Evolutionary conservation across 129 eudicot genomes (phyloP).

Genomic region (Oenanthe sinensis): DNA sequence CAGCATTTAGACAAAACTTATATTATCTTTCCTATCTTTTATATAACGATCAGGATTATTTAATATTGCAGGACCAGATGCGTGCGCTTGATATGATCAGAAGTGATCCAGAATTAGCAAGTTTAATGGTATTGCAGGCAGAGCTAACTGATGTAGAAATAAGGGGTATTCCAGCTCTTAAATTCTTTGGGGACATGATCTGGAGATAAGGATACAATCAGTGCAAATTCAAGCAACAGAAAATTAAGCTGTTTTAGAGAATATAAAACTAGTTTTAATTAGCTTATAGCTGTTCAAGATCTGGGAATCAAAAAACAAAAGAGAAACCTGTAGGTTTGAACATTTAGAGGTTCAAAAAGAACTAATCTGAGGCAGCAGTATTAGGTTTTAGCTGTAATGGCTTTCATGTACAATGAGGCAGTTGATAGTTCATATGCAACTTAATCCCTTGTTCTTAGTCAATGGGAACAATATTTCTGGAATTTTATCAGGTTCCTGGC

Average conservation of each 20-base stretch:
- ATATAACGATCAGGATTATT: not conserved
- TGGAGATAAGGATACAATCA: slow-evolving; percentile 38
- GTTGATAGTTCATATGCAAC: not conserved
- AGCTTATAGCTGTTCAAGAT: not conserved
- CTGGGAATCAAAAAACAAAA: not conserved
- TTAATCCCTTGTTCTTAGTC: not conserved
- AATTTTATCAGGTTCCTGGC: not conserved
- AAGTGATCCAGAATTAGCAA: slow-evolving; percentile 45
- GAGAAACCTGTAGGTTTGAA: not conserved
- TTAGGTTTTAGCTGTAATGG: not conserved
- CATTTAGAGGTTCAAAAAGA: not conserved
- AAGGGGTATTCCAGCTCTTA: slow-evolving; percentile 73
- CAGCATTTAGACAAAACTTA: not conserved
- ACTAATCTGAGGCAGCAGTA: not conserved
- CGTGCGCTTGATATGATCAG: slow-evolving; percentile 57
- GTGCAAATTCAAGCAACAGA: not conserved
- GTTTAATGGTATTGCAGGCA: slow-evolving; percentile 33
- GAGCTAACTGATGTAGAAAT: slow-evolving; percentile 72
- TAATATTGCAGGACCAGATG: slow-evolving; percentile 52
- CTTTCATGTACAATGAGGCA: not conserved
- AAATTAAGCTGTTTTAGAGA: not conserved
- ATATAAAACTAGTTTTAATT: not conserved
- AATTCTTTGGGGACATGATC: slow-evolving; percentile 59
- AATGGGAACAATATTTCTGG: not conserved
- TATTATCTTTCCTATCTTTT: not conserved